Evolutionary conservation across 129 eudicot genomes (phyloP).

Genomic region (Sambucus nigra): DNA sequence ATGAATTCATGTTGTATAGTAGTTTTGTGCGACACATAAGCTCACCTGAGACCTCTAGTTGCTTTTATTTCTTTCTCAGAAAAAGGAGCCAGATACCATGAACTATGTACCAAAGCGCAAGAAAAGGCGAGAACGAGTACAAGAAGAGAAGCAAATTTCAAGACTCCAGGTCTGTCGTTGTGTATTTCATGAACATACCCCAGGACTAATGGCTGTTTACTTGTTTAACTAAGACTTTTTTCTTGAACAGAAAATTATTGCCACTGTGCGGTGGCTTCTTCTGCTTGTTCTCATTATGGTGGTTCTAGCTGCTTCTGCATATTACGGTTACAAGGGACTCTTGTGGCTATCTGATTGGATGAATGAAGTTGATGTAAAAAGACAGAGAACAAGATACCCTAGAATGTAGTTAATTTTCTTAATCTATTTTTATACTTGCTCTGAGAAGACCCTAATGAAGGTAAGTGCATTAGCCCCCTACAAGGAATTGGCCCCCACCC

Average conservation of each 20-base stretch:
- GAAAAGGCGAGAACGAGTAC: constrained; percentile 48
- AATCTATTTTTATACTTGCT: not conserved
- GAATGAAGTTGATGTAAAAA: constrained; percentile 62
- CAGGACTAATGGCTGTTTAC: not conserved
- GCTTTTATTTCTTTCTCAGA: constrained; percentile 24
- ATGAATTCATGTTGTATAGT: not conserved
- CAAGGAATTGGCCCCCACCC: not conserved
- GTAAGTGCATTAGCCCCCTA: not conserved
- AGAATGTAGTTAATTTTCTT: constrained; percentile 21
- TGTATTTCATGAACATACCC: not conserved
- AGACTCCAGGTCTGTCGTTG: constrained; percentile 43
- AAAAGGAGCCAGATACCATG: constrained; percentile 47
- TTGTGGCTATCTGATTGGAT: constrained; percentile 81
- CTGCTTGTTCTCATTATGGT: constrained; percentile 36
- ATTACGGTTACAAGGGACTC: constrained; percentile 69
- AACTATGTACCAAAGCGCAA: constrained; percentile 50
- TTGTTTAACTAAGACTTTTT: not conserved
- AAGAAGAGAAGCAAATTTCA: constrained; percentile 45
- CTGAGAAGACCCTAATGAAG: not conserved
- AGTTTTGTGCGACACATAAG: too few relatives aligned
- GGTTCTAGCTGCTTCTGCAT: constrained; percentile 35
- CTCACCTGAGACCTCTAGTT: constrained; percentile 1
- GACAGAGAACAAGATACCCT: constrained; percentile 42
- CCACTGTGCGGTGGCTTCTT: constrained; percentile 28
- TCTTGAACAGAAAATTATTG: constrained; percentile 45